phyloP scores from a whole-genome alignment of 108 stramenopile genomes.

The Nannochloropsis gaditana region DNA sequence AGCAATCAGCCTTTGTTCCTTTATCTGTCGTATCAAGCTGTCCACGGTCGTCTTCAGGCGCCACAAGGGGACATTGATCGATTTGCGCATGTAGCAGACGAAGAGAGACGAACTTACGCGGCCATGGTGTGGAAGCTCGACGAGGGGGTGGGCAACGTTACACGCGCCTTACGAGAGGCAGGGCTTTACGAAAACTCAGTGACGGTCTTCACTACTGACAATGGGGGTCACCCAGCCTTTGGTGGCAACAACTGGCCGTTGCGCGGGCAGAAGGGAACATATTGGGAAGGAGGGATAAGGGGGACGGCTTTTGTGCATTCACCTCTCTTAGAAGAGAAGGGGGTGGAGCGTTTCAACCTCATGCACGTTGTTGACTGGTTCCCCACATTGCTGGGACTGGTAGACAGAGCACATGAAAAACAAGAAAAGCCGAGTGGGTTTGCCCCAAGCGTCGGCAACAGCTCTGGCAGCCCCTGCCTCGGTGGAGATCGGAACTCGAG shows the following conservation, averaged over 20 bases:
- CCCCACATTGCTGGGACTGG: conserved; percentile 26
- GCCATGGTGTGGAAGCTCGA: conserved; percentile 45
- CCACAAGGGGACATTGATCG: conserved; percentile 30
- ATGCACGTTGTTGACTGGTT: conserved; percentile 46
- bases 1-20: conserved; percentile 37
- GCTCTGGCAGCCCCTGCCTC: neutral
- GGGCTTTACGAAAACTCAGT: conserved; percentile 47
- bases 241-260: conserved; percentile 50
- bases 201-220: conserved; percentile 40
- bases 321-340: conserved; percentile 23
- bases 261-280: conserved; percentile 31
- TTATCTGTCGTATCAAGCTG: conserved; percentile 46
- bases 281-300: conserved; percentile 44
- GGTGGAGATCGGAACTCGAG: neutral
- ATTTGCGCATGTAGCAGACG: conserved; percentile 21
- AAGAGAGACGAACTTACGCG: conserved; percentile 24
- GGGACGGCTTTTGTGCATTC: conserved; percentile 33
- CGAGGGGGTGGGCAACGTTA: conserved; percentile 36
- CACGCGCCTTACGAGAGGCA: neutral
- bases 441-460: neutral
- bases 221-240: conserved; percentile 41
- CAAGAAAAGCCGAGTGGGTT: neutral
- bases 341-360: conserved; percentile 22
- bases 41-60: conserved; percentile 39
- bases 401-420: neutral